Evolutionary conservation across 495 filamentous ascomycete genomes (phyloP).

Genomic region (Penicillium robsamsonii): DNA sequence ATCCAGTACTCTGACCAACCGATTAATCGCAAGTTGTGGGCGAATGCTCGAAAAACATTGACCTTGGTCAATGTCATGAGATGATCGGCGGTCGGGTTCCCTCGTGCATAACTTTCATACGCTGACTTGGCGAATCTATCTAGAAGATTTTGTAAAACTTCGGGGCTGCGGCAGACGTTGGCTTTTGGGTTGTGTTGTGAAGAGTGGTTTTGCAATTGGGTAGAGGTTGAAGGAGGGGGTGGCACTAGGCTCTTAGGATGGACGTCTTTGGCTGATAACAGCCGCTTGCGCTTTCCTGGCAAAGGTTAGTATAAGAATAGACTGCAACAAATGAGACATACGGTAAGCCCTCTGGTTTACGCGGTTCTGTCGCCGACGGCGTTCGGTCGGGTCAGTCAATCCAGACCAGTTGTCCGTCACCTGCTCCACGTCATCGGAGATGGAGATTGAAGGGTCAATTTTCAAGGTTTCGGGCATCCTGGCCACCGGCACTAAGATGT

Average conservation of each 20-base stretch:
- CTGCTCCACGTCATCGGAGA: background rate
- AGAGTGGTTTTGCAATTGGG: background rate
- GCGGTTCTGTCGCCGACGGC: constrained; percentile 43
- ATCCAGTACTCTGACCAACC: constrained; percentile 25
- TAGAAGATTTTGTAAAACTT: constrained; percentile 12
- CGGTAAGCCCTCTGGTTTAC: constrained; percentile 44
- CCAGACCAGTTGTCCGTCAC: constrained; percentile 40
- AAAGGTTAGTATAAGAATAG: background rate
- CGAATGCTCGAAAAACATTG: constrained; percentile 44
- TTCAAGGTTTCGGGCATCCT: background rate
- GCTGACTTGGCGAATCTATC: constrained; percentile 28
- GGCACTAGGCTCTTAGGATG: constrained; percentile 19
- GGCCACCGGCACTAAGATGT: background rate
- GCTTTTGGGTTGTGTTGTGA: background rate
- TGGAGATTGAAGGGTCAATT: background rate
- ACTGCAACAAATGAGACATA: constrained; percentile 20
- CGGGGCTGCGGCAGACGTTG: background rate
- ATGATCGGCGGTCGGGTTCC: constrained; percentile 37
- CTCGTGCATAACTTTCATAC: constrained; percentile 30
- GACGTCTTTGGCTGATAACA: constrained; percentile 11
- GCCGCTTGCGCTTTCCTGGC: constrained; percentile 18
- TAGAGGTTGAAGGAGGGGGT: constrained; percentile 6
- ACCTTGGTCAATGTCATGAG: constrained; percentile 42
- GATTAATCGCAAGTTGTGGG: constrained; percentile 16
- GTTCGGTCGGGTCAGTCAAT: constrained; percentile 36